Conservation (phyloP, 768 basidiomycete genomes). For the Dentipellis fragilis region DNA sequence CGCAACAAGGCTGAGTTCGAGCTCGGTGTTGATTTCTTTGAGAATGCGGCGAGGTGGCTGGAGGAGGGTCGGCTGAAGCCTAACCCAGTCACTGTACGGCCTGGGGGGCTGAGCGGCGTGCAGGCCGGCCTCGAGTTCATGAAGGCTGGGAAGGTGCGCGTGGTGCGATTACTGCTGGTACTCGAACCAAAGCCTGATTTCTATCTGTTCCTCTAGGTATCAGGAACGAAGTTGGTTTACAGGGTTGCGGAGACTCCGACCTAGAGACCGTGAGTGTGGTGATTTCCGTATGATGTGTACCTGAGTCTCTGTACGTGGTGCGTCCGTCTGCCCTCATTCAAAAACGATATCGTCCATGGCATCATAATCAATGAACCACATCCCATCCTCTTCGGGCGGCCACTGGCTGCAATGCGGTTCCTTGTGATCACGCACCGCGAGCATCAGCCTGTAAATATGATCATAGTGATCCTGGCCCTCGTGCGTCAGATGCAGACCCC, state of each 20-base stretch:
- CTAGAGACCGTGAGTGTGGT: not conserved
- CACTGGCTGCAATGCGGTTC: too few relatives aligned
- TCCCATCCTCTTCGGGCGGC: too few relatives aligned
- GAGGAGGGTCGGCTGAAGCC: conserved; percentile 13
- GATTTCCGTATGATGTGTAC: too few relatives aligned
- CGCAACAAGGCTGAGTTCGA: conserved; percentile 10
- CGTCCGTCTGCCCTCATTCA: too few relatives aligned
- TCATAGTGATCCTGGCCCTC: too few relatives aligned
- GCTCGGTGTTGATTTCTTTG: conserved; percentile 8
- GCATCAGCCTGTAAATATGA: too few relatives aligned
- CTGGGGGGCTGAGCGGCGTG: conserved; percentile 11
- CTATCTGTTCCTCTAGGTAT: conserved; percentile 6
- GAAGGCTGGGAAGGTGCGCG: conserved; percentile 18
- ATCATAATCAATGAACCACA: too few relatives aligned
- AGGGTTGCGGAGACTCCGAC: conserved; percentile 11
- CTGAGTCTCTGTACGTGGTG: too few relatives aligned
- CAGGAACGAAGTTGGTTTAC: conserved; percentile 22
- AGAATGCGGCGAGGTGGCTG: not conserved
- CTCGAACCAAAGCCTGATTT: not conserved
- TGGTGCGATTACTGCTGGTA: not conserved
- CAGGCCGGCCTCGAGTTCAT: conserved; percentile 16
- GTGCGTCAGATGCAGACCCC: too few relatives aligned
- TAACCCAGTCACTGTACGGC: conserved; percentile 17
- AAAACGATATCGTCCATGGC: too few relatives aligned
- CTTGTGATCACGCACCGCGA: too few relatives aligned